Conservation (phyloP, 306 rosid genomes). For the Gastrolobium bilobum region DNA sequence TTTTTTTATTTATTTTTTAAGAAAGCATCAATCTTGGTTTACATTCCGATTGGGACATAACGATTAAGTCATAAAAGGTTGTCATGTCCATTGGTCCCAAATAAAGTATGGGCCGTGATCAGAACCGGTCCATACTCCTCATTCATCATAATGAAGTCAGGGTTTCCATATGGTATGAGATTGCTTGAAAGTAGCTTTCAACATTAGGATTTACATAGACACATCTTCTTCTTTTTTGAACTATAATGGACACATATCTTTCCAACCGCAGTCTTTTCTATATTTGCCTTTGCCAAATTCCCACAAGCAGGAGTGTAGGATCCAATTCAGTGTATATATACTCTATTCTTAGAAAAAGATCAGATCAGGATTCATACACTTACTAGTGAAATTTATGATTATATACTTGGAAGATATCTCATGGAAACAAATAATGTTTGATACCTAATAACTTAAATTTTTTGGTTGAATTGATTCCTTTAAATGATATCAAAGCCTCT, state of each 20-base stretch:
- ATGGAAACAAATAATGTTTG: neutral
- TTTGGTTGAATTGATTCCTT: too few species aligned
- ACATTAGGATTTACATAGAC: neutral
- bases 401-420: neutral
- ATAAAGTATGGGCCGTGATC: neutral
- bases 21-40: neutral
- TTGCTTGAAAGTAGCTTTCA: neutral
- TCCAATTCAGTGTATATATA: neutral
- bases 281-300: neutral
- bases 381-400: neutral
- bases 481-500: too few species aligned
- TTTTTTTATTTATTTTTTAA: neutral
- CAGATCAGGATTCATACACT: neutral
- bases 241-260: neutral
- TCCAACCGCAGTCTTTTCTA: neutral
- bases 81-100: conserved; percentile 9
- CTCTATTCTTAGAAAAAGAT: neutral
- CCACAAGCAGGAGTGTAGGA: neutral
- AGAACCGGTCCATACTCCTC: neutral
- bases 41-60: conserved; percentile 1
- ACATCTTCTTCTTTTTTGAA: too few species aligned
- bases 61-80: neutral
- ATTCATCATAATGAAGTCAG: neutral
- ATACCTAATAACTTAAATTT: neutral
- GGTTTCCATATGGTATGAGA: neutral